Conservation (phyloP, 192 early-diverging fungal genomes). For the Cetraspora pellucida region DNA sequence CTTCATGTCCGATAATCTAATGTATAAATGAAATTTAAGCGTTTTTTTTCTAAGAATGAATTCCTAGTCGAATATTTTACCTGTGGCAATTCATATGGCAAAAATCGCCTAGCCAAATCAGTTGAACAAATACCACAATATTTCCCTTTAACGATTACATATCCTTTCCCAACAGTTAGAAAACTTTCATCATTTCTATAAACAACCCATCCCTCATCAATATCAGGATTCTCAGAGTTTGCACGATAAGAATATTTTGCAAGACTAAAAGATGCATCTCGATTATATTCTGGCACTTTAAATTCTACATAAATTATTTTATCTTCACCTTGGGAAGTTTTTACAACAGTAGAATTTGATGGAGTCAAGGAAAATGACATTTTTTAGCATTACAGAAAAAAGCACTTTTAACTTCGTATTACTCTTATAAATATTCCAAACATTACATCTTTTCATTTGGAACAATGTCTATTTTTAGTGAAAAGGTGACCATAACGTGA, state of each 20-base stretch:
- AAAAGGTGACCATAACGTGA: too few species aligned
- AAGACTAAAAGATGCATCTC: neutral
- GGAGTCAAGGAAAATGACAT: too few species aligned
- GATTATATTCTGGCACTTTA: slow-evolving; percentile 8
- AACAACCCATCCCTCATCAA: neutral
- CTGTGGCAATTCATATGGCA: slow-evolving; percentile 7
- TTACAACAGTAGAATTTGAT: neutral
- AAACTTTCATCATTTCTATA: slow-evolving; percentile 14
- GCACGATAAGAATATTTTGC: neutral
- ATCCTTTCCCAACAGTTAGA: neutral
- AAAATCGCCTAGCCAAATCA: neutral
- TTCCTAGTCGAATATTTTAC: neutral
- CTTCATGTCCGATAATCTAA: slow-evolving; percentile 12
- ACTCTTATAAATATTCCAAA: too few species aligned
- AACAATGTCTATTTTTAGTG: too few species aligned
- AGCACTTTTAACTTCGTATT: too few species aligned
- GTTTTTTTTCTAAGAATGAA: neutral
- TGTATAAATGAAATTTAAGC: neutral
- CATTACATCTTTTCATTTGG: too few species aligned
- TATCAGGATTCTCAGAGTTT: neutral
- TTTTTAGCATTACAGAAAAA: too few species aligned
- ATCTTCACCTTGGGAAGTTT: neutral
- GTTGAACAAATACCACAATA: slow-evolving; percentile 15
- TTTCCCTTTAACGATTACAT: neutral
- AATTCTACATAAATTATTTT: neutral